Conservation (phyloP, 2,329 filamentous ascomycete genomes). For the Onygena corvina region DNA sequence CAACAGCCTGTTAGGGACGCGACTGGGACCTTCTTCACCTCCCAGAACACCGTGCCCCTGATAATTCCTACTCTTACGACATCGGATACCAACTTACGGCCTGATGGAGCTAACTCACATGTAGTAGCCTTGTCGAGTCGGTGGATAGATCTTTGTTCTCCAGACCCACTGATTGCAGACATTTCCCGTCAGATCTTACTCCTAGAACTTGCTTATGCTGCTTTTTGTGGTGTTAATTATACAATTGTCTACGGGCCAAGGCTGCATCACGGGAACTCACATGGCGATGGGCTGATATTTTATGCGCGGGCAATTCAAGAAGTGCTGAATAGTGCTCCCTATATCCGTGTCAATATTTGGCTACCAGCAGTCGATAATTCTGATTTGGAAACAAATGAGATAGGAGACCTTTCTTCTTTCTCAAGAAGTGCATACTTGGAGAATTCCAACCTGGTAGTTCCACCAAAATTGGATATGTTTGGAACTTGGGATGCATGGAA, state of each 20-base stretch:
- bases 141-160: conserved; percentile 83
- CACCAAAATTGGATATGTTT: conserved; percentile 54
- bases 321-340: conserved; percentile 59
- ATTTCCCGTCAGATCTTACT: conserved; percentile 83
- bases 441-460: conserved; percentile 22
- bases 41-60: conserved; percentile 31
- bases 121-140: conserved; percentile 70
- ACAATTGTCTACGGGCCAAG: conserved; percentile 70
- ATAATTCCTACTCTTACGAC: conserved; percentile 32
- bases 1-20: conserved; percentile 27
- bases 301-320: conserved; percentile 79
- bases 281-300: conserved; percentile 47
- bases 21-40: conserved; percentile 30
- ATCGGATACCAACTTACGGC: conserved; percentile 52
- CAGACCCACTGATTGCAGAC: conserved; percentile 69
- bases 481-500: conserved; percentile 92
- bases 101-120: conserved; percentile 68
- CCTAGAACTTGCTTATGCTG: conserved; percentile 85
- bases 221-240: conserved; percentile 81
- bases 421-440: conserved; percentile 31
- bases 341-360: conserved; percentile 68
- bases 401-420: conserved; percentile 35
- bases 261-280: conserved; percentile 44
- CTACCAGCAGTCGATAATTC: conserved; percentile 72
- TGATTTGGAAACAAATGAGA: conserved; percentile 38